Percentiles rank a stretch among this genome's conserved stretches.
phyloP scores from a whole-genome alignment of 331 rosid species.

The Acacia concinna region DNA sequence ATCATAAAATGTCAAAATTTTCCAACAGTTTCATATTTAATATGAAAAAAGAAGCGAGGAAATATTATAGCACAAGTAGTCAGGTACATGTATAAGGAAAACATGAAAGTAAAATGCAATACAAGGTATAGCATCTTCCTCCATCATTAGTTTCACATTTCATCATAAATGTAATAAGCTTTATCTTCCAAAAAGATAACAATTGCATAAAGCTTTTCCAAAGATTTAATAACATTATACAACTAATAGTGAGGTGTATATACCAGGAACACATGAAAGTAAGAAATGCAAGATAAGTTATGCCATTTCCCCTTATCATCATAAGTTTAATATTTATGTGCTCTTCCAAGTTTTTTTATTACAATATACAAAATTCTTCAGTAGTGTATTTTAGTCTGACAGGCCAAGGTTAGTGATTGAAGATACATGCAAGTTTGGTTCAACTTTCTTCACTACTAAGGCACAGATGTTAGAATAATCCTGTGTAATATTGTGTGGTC shows the following conservation, averaged over 20 bases:
- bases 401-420: neutral
- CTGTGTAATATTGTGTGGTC: neutral
- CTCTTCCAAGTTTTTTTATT: neutral
- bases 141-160: neutral
- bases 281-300: neutral
- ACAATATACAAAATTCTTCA: neutral
- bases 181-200: neutral
- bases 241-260: neutral
- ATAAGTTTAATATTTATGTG: neutral
- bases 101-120: neutral
- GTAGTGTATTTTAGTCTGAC: neutral
- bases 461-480: neutral
- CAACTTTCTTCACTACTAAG: conserved; percentile 6
- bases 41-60: neutral
- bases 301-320: neutral
- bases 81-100: neutral
- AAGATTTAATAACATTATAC: neutral
- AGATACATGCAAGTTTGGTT: neutral
- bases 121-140: neutral
- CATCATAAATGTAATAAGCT: neutral
- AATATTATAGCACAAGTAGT: neutral
- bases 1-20: neutral
- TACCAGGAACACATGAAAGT: neutral
- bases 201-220: neutral
- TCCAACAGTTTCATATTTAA: conserved; percentile 2